Conservation (phyloP, 1,284 basidiomycete genomes). For the Pisolithus thermaeus region DNA sequence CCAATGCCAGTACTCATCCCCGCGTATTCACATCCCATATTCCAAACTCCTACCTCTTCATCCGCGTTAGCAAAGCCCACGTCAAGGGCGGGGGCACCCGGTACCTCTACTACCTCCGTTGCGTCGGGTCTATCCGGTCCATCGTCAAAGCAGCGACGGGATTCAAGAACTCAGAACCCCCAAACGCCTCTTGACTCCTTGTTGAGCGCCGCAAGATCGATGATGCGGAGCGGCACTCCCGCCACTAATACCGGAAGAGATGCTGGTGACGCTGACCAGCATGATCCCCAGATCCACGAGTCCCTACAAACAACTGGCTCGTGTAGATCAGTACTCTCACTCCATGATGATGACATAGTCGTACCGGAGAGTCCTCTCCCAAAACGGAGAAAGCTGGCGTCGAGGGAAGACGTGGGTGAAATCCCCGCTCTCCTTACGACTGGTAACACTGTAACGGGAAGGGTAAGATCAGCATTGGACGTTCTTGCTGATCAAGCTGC, state of each 20-base stretch:
- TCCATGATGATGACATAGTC: conserved; percentile 10
- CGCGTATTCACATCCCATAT: conserved; percentile 22
- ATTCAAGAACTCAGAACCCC: conserved; percentile 17
- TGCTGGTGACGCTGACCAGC: conserved; percentile 13
- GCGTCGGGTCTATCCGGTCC: conserved; percentile 6
- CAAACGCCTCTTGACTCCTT: conserved; percentile 46
- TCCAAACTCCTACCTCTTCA: conserved; percentile 28
- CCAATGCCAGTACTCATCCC: conserved; percentile 27
- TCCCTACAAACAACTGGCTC: conserved; percentile 6
- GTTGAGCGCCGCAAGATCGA: conserved; percentile 54
- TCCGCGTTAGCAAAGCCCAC: conserved; percentile 9
- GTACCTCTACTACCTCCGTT: too few relatives aligned
- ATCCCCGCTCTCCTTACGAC: too few relatives aligned
- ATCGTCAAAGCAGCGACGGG: conserved; percentile 18
- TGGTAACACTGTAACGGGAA: conserved; percentile 8
- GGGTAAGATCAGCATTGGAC: conserved; percentile 52
- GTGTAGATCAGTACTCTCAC: conserved; percentile 10
- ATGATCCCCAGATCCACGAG: conserved; percentile 11
- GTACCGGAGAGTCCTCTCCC: conserved; percentile 31
- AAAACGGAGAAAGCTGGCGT: conserved; percentile 23
- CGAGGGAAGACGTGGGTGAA: conserved; percentile 8
- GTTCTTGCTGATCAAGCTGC: conserved; percentile 70
- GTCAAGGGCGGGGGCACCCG: too few relatives aligned
- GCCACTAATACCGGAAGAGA: conserved; percentile 5
- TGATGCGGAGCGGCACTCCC: conserved; percentile 39